Percentiles rank a stretch among this genome's conserved stretches.
phyloP scores from a whole-genome alignment of 768 basidiomycete genomes.

The Termitomyces heimii region DNA sequence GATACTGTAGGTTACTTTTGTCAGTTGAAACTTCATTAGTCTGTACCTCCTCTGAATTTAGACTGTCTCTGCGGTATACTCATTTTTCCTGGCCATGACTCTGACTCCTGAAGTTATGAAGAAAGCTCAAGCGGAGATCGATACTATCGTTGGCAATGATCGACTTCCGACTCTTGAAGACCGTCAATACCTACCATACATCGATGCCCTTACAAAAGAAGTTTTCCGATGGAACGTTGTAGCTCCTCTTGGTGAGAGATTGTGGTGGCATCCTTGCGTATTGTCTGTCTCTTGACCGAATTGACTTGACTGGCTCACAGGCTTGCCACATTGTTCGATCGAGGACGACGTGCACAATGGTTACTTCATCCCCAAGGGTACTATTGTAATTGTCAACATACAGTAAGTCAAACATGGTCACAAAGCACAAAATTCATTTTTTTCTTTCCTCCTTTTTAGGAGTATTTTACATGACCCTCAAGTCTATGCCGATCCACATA shows the following conservation, averaged over 20 bases:
- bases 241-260: constrained; percentile 29
- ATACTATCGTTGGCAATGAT: constrained; percentile 48
- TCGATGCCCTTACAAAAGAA: constrained; percentile 54
- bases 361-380: not conserved
- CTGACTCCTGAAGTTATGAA: constrained; percentile 46
- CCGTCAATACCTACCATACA: constrained; percentile 48
- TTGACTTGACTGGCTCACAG: not conserved
- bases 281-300: not conserved
- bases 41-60: constrained; percentile 17
- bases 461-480: not conserved
- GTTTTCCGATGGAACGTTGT: constrained; percentile 45
- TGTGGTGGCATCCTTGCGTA: not conserved
- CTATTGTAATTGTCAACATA: not conserved
- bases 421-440: not conserved
- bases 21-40: not conserved
- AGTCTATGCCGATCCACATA: not conserved
- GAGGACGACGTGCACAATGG: not conserved
- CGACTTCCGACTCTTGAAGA: constrained; percentile 55
- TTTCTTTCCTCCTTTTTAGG: not conserved
- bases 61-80: constrained; percentile 55
- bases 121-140: constrained; percentile 59
- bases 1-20: constrained; percentile 36
- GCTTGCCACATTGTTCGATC: not conserved
- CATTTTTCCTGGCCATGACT: constrained; percentile 55
- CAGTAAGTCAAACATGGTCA: not conserved